These are phyloP conservation scores for Scortechinia acanthostroma DNA, from an alignment of 2,329 filamentous ascomycete species.

Conservation along the genomic window DNA sequence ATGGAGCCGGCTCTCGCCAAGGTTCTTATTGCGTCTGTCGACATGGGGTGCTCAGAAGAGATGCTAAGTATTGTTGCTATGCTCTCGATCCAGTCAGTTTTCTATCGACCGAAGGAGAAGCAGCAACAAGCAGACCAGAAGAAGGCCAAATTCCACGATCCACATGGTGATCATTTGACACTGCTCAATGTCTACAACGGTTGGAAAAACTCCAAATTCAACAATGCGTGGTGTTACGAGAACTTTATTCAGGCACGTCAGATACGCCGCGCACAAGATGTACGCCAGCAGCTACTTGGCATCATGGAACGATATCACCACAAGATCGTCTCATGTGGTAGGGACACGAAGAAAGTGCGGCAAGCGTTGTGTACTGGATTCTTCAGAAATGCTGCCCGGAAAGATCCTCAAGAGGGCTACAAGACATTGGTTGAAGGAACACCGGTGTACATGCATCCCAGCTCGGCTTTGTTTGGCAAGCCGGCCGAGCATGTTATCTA, in stretches of 20 bases:
- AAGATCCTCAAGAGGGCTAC: constrained; percentile 93
- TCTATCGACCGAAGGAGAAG: constrained; percentile 96
- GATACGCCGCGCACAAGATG: constrained; percentile 84
- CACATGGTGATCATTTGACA: constrained; percentile 87
- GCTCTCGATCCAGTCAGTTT: constrained; percentile 79
- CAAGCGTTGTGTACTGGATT: constrained; percentile 87
- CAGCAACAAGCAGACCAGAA: constrained; percentile 94
- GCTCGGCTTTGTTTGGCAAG: constrained; percentile 87
- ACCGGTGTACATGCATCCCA: constrained; percentile 88
- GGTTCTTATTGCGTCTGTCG: constrained; percentile 78
- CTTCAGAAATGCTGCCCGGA: constrained; percentile 90
- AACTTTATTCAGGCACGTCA: constrained; percentile 92
- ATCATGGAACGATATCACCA: constrained; percentile 93
- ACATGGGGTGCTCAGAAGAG: constrained; percentile 85
- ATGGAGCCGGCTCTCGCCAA: constrained; percentile 94
- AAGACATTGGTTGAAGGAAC: constrained; percentile 95
- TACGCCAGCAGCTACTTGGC: constrained; percentile 81
- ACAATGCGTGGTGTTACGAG: constrained; percentile 88
- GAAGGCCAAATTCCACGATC: constrained; percentile 94
- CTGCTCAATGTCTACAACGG: constrained; percentile 92
- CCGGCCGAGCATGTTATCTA: constrained; percentile 95
- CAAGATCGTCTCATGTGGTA: constrained; percentile 74
- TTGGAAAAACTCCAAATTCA: constrained; percentile 83
- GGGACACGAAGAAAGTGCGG: constrained; percentile 79
- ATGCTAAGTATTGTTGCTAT: constrained; percentile 90